These are phyloP conservation scores for Plantago ovata DNA, from an alignment of 257 asterid genomes.

Conservation along the genomic window DNA sequence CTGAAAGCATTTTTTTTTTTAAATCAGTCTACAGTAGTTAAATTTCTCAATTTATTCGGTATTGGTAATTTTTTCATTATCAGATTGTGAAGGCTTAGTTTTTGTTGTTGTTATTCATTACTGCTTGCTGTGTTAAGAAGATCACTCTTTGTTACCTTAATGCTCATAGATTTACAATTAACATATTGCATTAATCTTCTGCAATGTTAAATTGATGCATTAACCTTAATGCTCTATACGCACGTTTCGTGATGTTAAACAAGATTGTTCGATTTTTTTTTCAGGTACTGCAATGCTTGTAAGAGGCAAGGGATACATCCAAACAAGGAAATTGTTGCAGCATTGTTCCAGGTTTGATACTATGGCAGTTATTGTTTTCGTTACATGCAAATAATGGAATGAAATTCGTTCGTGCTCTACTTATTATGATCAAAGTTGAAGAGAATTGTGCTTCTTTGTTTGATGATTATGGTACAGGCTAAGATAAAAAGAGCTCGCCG, in stretches of 20 bases:
- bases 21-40: neutral
- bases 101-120: no score
- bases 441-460: neutral
- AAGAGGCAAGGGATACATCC: slow-evolving; percentile 50
- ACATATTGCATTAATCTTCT: neutral
- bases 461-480: slow-evolving; percentile 48
- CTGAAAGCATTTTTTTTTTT: neutral
- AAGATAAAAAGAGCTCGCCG: slow-evolving; percentile 58
- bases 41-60: no score
- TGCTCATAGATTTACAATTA: neutral
- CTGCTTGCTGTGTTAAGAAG: no score
- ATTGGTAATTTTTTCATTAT: no score
- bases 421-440: no score
- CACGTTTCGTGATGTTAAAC: neutral
- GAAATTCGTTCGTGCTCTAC: neutral
- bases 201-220: neutral
- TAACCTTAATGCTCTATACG: neutral
- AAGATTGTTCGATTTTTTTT: slow-evolving; percentile 25
- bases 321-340: slow-evolving; percentile 48
- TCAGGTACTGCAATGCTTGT: slow-evolving; percentile 70
- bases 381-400: neutral
- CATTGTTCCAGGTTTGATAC: slow-evolving; percentile 63
- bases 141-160: neutral
- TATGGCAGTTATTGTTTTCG: slow-evolving; percentile 11
- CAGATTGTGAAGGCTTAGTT: no score